Percentiles rank a stretch among this genome's conserved stretches.
These are phyloP conservation scores for Suhomyces terraborum DNA, from an alignment of 1,139 yeast species.

Conservation along the genomic window DNA sequence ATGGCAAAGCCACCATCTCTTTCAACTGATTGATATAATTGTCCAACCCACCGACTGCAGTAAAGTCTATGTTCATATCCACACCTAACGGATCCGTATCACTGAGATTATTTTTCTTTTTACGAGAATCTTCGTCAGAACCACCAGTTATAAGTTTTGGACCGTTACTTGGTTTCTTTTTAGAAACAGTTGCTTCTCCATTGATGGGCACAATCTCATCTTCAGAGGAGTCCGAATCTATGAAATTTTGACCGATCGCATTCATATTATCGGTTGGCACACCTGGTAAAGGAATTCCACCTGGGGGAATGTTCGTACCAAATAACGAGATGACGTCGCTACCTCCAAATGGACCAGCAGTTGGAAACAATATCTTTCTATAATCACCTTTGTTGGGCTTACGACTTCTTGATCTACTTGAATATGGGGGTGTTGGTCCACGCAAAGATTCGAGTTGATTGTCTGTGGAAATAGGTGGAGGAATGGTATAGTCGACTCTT, in stretches of 20 bases:
- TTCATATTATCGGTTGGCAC: constrained; percentile 36
- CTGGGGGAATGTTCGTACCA: constrained; percentile 63
- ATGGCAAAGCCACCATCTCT: constrained; percentile 95
- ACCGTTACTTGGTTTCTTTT: constrained; percentile 25
- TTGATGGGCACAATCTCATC: constrained; percentile 51
- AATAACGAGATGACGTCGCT: constrained; percentile 78
- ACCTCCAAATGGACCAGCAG: constrained; percentile 98
- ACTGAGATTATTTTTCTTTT: constrained; percentile 71
- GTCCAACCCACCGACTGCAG: constrained; percentile 90
- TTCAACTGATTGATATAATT: constrained; percentile 88
- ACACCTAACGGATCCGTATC: constrained; percentile 96
- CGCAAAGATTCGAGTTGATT: constrained; percentile 28
- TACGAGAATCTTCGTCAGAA: constrained; percentile 30
- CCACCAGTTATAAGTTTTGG: constrained; percentile 39
- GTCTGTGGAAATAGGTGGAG: constrained; percentile 73
- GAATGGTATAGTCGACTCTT: constrained; percentile 74
- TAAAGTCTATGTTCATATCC: constrained; percentile 88
- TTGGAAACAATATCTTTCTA: constrained; percentile 76
- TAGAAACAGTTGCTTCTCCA: constrained; percentile 38
- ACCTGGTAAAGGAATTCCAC: constrained; percentile 48
- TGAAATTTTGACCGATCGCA: constrained; percentile 52
- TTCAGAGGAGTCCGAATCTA: constrained; percentile 74
- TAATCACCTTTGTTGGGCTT: constrained; percentile 42
- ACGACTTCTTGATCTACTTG: constrained; percentile 29
- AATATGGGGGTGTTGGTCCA: constrained; percentile 19